Evolutionary conservation across 495 filamentous ascomycete species (phyloP).

Genomic region (Xylaria venustula): DNA sequence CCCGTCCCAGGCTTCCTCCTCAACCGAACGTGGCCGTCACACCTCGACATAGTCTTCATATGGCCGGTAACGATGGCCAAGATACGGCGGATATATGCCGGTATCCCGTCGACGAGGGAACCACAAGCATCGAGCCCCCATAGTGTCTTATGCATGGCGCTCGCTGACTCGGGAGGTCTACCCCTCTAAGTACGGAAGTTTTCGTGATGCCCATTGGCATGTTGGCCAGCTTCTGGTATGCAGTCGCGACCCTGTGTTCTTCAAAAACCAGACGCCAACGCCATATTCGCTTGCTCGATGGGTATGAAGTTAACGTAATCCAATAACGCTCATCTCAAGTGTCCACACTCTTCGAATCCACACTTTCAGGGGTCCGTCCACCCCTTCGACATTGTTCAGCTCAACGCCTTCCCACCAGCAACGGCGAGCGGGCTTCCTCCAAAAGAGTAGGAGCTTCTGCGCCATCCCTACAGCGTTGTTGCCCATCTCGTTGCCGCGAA

Average conservation of each 20-base stretch:
- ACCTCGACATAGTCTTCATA: background rate
- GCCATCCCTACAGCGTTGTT: conserved; percentile 94
- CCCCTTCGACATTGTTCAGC: conserved; percentile 81
- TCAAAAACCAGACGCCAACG: conserved; percentile 23
- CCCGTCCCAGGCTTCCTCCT: background rate
- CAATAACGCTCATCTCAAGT: conserved; percentile 97
- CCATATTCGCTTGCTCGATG: conserved; percentile 19
- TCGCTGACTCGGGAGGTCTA: background rate
- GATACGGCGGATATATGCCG: background rate
- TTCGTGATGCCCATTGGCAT: conserved; percentile 15
- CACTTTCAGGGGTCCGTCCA: conserved; percentile 90
- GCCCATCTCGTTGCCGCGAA: conserved; percentile 71
- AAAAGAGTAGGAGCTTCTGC: conserved; percentile 96
- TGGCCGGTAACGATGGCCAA: too few species aligned
- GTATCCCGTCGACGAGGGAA: background rate
- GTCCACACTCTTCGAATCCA: conserved; percentile 99
- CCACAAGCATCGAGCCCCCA: too few species aligned
- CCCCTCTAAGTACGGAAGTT: background rate
- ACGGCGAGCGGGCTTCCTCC: conserved; percentile 91
- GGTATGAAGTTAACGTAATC: conserved; percentile 67
- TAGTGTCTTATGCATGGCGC: background rate
- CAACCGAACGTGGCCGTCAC: background rate
- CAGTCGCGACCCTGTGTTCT: conserved; percentile 14
- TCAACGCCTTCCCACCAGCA: conserved; percentile 99
- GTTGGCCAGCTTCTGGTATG: conserved; percentile 9